Conservation (phyloP, 495 filamentous ascomycete species). For the Rhypophila decipiens region DNA sequence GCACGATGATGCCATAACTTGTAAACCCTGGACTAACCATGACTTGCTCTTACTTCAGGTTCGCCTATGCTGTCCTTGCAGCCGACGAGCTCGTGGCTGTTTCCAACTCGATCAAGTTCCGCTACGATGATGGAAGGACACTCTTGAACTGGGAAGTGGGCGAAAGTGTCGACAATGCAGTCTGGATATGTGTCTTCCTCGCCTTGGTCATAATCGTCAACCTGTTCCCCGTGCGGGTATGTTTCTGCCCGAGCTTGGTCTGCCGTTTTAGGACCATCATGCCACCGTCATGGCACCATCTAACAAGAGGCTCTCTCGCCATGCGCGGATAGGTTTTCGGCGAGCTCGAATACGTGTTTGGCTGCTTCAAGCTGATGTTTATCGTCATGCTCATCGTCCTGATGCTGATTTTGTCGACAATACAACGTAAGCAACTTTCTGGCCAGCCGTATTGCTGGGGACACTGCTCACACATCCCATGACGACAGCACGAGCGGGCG, state of each 20-base stretch:
- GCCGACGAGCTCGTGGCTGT: slow-evolving; percentile 40
- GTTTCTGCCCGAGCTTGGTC: too few relatives aligned
- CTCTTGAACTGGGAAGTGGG: slow-evolving; percentile 31
- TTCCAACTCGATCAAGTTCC: slow-evolving; percentile 38
- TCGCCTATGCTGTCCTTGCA: slow-evolving; percentile 34
- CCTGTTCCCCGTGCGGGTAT: slow-evolving; percentile 38
- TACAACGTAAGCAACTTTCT: slow-evolving; percentile 18
- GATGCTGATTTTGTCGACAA: slow-evolving; percentile 27
- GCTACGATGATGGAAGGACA: slow-evolving; percentile 35
- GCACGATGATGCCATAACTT: too few relatives aligned
- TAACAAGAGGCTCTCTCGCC: too few relatives aligned
- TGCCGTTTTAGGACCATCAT: too few relatives aligned
- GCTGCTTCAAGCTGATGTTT: slow-evolving; percentile 39
- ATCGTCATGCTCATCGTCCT: slow-evolving; percentile 40
- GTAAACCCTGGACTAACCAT: not conserved
- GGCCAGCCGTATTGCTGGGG: not conserved
- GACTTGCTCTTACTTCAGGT: slow-evolving; percentile 22
- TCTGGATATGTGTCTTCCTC: slow-evolving; percentile 36
- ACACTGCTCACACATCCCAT: slow-evolving; percentile 2
- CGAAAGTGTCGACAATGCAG: slow-evolving; percentile 31
- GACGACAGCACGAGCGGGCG: slow-evolving; percentile 19
- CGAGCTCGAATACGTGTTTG: slow-evolving; percentile 44
- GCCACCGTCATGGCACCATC: too few relatives aligned
- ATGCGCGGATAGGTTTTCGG: slow-evolving; percentile 34
- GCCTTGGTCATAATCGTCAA: slow-evolving; percentile 35